These are phyloP conservation scores for Pyricularia sp. DNA, from an alignment of 2,329 filamentous ascomycete species.

Conservation along the genomic window DNA sequence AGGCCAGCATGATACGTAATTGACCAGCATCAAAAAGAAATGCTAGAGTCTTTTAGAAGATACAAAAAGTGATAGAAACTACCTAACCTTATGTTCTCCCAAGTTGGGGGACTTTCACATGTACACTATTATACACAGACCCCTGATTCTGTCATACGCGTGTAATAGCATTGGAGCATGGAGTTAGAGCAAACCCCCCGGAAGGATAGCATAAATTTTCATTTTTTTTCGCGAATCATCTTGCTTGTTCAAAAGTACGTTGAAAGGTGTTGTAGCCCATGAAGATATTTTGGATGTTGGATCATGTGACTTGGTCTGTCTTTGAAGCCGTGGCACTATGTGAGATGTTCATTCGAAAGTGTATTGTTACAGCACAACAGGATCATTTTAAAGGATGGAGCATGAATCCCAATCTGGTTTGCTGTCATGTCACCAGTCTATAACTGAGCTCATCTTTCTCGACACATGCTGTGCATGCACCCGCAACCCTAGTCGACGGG, in stretches of 20 bases:
- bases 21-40: not conserved
- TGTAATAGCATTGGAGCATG: not conserved
- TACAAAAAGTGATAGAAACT: not conserved
- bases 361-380: not conserved
- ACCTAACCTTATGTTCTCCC: not conserved
- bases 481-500: not conserved
- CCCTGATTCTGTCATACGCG: not conserved
- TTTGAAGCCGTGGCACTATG: not conserved
- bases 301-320: not conserved
- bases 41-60: not conserved
- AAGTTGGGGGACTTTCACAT: constrained; percentile 5
- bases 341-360: not conserved
- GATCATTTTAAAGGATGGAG: not conserved
- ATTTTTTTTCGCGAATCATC: not conserved
- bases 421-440: not conserved
- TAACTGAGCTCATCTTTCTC: not conserved
- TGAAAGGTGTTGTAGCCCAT: not conserved
- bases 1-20: not conserved
- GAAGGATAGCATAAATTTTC: not conserved
- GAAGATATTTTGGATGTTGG: not conserved
- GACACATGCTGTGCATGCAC: not conserved
- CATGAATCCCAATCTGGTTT: not conserved
- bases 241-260: not conserved
- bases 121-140: constrained; percentile 3
- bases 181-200: not conserved